phyloP scores from a whole-genome alignment of 768 basidiomycete genomes.

The Gloeopeniophorella convolvens region DNA sequence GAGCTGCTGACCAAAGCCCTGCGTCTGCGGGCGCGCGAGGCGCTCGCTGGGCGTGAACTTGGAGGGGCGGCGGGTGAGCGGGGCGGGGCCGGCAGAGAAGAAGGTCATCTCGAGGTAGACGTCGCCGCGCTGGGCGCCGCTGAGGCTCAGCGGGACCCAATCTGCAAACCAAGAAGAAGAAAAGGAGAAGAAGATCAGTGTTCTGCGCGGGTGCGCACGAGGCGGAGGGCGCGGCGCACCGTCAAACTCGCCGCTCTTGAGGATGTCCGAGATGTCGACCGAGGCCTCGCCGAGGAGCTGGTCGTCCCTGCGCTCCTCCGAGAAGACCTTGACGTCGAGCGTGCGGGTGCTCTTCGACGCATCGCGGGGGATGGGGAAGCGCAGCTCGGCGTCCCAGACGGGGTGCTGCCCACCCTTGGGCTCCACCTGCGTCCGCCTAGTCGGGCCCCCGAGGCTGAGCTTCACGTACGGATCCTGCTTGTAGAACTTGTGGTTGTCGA shows the following conservation, averaged over 20 bases:
- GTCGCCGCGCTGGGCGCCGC: slow-evolving; percentile 70
- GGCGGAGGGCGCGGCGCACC: slow-evolving; percentile 44
- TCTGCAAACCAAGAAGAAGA: slow-evolving; percentile 38
- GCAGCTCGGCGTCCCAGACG: slow-evolving; percentile 85
- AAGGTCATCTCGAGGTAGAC: slow-evolving; percentile 92
- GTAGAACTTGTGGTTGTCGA: slow-evolving; percentile 77
- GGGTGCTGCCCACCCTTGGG: slow-evolving; percentile 90
- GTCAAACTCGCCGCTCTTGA: slow-evolving; percentile 87
- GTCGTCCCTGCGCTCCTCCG: slow-evolving; percentile 73
- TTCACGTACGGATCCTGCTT: slow-evolving; percentile 89
- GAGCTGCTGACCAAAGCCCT: background rate
- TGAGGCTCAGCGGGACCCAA: slow-evolving; percentile 57
- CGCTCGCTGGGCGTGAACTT: slow-evolving; percentile 23
- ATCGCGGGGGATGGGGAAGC: slow-evolving; percentile 66
- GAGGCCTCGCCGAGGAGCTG: slow-evolving; percentile 66
- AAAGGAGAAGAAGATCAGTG: slow-evolving; percentile 15
- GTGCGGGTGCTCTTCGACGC: slow-evolving; percentile 46
- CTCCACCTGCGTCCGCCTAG: slow-evolving; percentile 66
- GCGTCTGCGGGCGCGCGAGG: slow-evolving; percentile 10
- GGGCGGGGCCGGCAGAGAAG: slow-evolving; percentile 65
- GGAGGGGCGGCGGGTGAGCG: slow-evolving; percentile 27
- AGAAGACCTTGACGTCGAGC: slow-evolving; percentile 71
- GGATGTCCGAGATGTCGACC: slow-evolving; percentile 70
- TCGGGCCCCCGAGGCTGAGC: slow-evolving; percentile 49
- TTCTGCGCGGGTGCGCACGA: background rate